Evolutionary conservation across 2,329 filamentous ascomycete species (phyloP).

Genomic region (Fusarium mundagurra): DNA sequence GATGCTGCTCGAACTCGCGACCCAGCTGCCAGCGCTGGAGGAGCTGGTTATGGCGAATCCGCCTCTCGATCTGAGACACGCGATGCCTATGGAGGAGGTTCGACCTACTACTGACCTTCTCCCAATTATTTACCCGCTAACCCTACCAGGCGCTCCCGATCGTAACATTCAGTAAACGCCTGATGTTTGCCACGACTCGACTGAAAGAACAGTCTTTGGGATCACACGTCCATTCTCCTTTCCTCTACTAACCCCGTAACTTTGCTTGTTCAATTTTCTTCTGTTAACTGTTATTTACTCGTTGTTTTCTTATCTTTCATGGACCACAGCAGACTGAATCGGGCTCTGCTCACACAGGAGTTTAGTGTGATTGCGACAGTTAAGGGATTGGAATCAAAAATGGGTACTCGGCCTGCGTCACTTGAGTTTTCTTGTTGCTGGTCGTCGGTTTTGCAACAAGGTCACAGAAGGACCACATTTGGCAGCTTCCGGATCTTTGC

Average conservation of each 20-base stretch:
- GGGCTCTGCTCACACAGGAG: slow-evolving; percentile 49
- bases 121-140: slow-evolving; percentile 42
- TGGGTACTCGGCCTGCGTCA: slow-evolving; percentile 49
- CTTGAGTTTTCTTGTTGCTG: slow-evolving; percentile 49
- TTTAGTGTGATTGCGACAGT: slow-evolving; percentile 52
- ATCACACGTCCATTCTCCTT: slow-evolving; percentile 41
- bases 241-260: slow-evolving; percentile 41
- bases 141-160: slow-evolving; percentile 44
- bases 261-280: slow-evolving; percentile 44
- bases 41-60: slow-evolving; percentile 54
- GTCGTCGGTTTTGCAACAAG: slow-evolving; percentile 52
- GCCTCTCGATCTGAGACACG: slow-evolving; percentile 56
- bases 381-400: slow-evolving; percentile 49
- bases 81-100: slow-evolving; percentile 58
- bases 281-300: slow-evolving; percentile 38
- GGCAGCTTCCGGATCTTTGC: slow-evolving; percentile 53
- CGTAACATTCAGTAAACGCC: slow-evolving; percentile 40
- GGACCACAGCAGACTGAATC: slow-evolving; percentile 45
- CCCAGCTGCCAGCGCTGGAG: slow-evolving; percentile 48
- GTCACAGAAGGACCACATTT: slow-evolving; percentile 51
- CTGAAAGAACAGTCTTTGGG: slow-evolving; percentile 30
- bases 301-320: slow-evolving; percentile 42
- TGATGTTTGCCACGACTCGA: slow-evolving; percentile 19
- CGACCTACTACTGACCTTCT: slow-evolving; percentile 39
- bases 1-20: slow-evolving; percentile 54